Base-by-base conservation (phyloP, 805 yeast genomes). In the Kurtzmaniella cleridarum region DNA sequence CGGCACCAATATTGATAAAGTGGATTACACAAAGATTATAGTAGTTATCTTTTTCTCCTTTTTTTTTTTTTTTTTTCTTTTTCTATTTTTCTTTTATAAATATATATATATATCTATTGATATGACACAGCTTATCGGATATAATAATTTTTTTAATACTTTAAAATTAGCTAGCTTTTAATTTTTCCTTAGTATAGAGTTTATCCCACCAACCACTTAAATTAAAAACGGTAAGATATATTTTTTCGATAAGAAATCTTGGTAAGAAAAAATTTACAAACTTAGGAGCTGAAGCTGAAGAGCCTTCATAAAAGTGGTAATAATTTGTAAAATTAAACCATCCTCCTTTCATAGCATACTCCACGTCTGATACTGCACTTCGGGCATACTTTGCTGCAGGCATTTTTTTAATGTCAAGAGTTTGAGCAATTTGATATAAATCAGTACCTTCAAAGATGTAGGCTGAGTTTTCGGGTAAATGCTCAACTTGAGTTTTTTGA, bases 361-460 rank as follows among this genome's bases (percentile, higher is more conserved):
- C 56, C 28, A 57, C 51, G 32, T 58, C 63, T 28, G 43, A 42
- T 14, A 45, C 63, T 3, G 55, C 57, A 20, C 41, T 38, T 7
- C 30, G 24, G 3, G 62, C 60, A 38, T 51, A 57, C 10, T 20
- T 15, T 15, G 44, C 54, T 5, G 55, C 47, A n/a, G 38, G 34
- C 47, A 58, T 48, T 20, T 20, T 20, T 5, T 20, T 20, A 8
- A 20, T 20, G 8, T 20, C 24, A 20, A 20, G 24, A 8, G 24
- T 20, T 20, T 20, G 24, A 20, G 24, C 24, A 20, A 20, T 8
- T 20, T 12, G 6, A 12, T 14, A 27, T 9, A 35, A 26, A 17
- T 35, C 27, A 20, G 11, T 23, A 13, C 38, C 38, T 11, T 35
- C 32, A 10, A 35, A 18, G 5, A 27, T 28, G 14, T 35, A 35